Evolutionary conservation across 2,329 filamentous ascomycete species (phyloP), one percentile per base, ranked within the genome.

Genomic region (Penicillium verrucosum): DNA sequence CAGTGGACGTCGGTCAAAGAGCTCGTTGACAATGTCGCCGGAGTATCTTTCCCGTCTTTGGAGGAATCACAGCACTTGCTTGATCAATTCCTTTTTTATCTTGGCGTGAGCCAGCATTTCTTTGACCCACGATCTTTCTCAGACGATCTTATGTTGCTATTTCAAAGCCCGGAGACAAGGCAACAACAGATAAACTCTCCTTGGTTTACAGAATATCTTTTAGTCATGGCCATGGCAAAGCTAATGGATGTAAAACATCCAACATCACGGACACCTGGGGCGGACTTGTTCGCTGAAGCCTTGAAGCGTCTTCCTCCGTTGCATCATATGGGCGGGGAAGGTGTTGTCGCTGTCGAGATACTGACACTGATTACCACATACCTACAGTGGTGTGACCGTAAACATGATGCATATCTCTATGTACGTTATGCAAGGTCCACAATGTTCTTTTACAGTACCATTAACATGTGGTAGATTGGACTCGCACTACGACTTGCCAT

Each of bases 151-250:
- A 56, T 54, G 50, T 32, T 65, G 11, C 56, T 65, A 10, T 64
- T 61, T 44, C 62, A 64, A 12, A 45, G n/a, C 25, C 34, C 40
- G 5, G 47, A 58, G 16, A 56, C 46, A 2, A 55, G 47, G 14
- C 46, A 63, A 27, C 21, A 48, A 5, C 59, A 64, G 21, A 60
- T 56, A 43, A 29, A 16, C n/a, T 58, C 57, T 1, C 51, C 47
- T 8, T 65, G 63, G 63, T 66, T 59, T 27, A 60, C 61, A 3
- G 59, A 66, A 49, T 66, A 66, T 47, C 56, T 66, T 8, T 54
- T 66, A 8, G 64, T 66, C 18, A 66, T 66, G 64, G 64, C 63
- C 10, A 66, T 66, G 62, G 63, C 60, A 18, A 65, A 63, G 29
- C 58, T 66, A 3, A 66, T 66, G 54, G 63, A 66, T 43, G 60